Evolutionary conservation across 208 protist species (phyloP), one percentile per base, ranked within the genome.

Genomic region (Phytomonas sp.): DNA sequence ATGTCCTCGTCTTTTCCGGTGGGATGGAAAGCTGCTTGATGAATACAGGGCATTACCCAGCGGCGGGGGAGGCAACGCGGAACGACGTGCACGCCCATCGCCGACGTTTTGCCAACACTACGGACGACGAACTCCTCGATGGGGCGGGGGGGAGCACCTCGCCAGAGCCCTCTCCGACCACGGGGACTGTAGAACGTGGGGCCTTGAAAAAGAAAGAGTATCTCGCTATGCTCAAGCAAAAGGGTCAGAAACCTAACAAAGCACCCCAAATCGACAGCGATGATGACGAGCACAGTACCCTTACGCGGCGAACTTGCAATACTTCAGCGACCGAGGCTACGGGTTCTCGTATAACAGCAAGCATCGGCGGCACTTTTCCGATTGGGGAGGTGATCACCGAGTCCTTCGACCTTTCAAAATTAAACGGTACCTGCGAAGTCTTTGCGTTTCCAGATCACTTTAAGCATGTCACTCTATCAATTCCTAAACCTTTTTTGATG

Each of bases 361-460:
- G 87, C 72, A 93, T 94, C 76, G 92, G 92, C 49, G 92, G 92
- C 42, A 94, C 92, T 31, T 97, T 94, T 70, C 92, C 89, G 16
- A 90, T 94, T 67, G 92, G 92, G 23, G 92, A 97, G 69, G 89
- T 94, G 52, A 94, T 97, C 80, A 91, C 77, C 69, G 92, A 97
- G 75, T 88, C 88, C 16, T 89, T 88, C 66, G 85, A 94, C 65
- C 81, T 97, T 23, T 86, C 84, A 14, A 72, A 82, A 69, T 84
- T 97, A 34, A 92, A 80, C 73, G 92, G 92, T 26, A 79, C 68
- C 29, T 93, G 84, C 62, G 71, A 80, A 65, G 81, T 97, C 36
- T 94, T 94, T 71, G 92, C 89, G 32, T 97, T 89, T 69, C 92
- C 92, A 1, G 87, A 89, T 74, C 70, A 74, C 12, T 82, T 82